Evolutionary conservation across 1,284 basidiomycete species (phyloP), one percentile per base, ranked within the genome.

Genomic region (Apiotrichum sp.): DNA sequence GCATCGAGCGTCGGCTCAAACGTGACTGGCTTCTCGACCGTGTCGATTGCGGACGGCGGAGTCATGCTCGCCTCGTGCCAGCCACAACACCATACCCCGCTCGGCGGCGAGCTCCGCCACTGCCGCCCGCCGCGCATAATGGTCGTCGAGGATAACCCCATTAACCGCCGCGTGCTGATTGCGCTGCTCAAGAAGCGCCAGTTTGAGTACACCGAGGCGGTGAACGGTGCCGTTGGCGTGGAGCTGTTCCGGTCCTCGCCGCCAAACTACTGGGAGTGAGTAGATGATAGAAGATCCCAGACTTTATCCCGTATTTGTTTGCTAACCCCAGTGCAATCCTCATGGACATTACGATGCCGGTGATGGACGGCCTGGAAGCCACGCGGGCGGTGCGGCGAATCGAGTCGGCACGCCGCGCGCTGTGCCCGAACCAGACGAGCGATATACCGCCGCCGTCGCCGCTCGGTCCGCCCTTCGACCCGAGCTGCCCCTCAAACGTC

Each of bases 331-430:
- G 89, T 60, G 83, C 92, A 39, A 84, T 93, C 43, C 80, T 95
- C 29, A 79, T 96, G 66, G 93, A 97, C 74, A 78, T 97, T 50
- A 91, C 89, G 0, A 97, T 97, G 93, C 93, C 91, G 0, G 77
- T 91, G 22, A 82, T 96, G 59, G 90, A 96, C 70, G 93, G 88
- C 31, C 82, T 95, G 55, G 85, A 86, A 22, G 92, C 93, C 6
- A 92, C 91, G 0, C 78, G 80, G 0, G 84, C 86, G 66, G 96
- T 97, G 62, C 86, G 91, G 33, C 79, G 82, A 59, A 81, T 93
- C 44, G 93, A 97, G 75, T 77, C 81, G 7, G 75, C 71, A 41
- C 80, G 84, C 10, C 61, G 69, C 8, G 40, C 40, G 14, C 10
- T 8, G n/a, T 6, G 6, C 40, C 40, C 11, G n/a, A 14, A 11